Evolutionary conservation across 2,329 filamentous ascomycete species (phyloP), one percentile per base, ranked within the genome.

Genomic region (Mycosphaerella sp.): DNA sequence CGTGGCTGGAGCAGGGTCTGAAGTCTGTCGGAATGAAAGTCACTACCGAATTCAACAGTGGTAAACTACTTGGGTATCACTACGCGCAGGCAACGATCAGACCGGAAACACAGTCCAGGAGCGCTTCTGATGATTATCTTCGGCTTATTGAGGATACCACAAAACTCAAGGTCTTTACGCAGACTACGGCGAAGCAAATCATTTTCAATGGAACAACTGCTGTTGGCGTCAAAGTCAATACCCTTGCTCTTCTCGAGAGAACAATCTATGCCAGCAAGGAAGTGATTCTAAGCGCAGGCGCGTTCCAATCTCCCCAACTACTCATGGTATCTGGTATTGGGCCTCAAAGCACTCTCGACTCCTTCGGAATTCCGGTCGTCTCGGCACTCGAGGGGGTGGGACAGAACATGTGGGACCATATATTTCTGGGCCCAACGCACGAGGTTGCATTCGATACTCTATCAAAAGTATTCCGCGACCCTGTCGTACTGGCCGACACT

Each of bases 351-450:
- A 86, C 2, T 54, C 71, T n/a, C 69, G 72, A 50, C 21, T 25
- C 21, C 4, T 74, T 78, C 59, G 67, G 70, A 17, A 84, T 85
- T 55, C 61, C 72, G 1, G 67, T 79, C 0, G 58, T 82, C n/a
- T 71, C 75, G 8, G 73, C 83, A 52, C 77, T 80, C 0, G 76
- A 78, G 1, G 79, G 82, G 39, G 81, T 86, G 2, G 83, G 83
- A 6, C 76, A 77, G 53, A 81, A 85, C 66, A 71, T 86, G 3
- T 71, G 81, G 52, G 82, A 86, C 61, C 80, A 82, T 41, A 68
- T 25, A 25, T 25, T 25, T 25, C 17, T 21, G 6, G 18, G 12
- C 9, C 21, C 17, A 18, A 21, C 16, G 17, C 12, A 17, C 12
- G 13, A 21, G 16, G 21, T 25, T 6, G 21, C 21, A 6, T 25